Evolutionary conservation across 2,329 filamentous ascomycete species (phyloP).

Genomic region (Diplodia mutila): DNA sequence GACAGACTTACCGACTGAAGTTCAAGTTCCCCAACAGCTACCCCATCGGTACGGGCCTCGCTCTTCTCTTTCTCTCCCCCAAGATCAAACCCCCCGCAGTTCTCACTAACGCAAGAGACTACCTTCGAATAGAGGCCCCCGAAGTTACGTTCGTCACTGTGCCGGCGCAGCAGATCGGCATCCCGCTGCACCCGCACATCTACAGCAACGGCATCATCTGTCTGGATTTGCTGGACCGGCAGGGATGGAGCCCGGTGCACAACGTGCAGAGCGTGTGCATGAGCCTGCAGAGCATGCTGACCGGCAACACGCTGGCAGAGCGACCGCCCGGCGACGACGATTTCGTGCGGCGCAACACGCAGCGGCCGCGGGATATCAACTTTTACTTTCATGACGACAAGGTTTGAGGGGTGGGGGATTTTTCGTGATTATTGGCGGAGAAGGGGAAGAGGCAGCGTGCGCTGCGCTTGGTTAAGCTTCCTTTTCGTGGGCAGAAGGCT

Average conservation of each 20-base stretch:
- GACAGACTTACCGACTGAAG: constrained; percentile 80
- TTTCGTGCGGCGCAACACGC: constrained; percentile 79
- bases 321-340: constrained; percentile 87
- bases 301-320: constrained; percentile 90
- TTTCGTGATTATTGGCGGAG: neutral
- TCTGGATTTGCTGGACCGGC: constrained; percentile 82
- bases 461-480: neutral
- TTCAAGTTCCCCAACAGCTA: constrained; percentile 85
- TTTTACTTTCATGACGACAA: constrained; percentile 92
- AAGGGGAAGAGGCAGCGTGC: neutral
- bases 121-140: constrained; percentile 70
- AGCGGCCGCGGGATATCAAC: constrained; percentile 83
- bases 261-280: constrained; percentile 97
- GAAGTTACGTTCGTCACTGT: constrained; percentile 85
- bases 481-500: no score
- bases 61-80: neutral
- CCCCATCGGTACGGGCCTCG: constrained; percentile 73
- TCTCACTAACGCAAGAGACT: neutral
- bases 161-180: constrained; percentile 55
- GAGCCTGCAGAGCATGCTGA: constrained; percentile 97
- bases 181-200: constrained; percentile 96
- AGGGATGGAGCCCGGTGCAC: constrained; percentile 95
- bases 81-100: no score
- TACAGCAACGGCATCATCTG: constrained; percentile 99
- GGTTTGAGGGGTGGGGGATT: constrained; percentile 39